These are phyloP conservation scores for Radiomyces spectabilis DNA, from an alignment of 192 early-diverging fungal species.

Conservation along the genomic window DNA sequence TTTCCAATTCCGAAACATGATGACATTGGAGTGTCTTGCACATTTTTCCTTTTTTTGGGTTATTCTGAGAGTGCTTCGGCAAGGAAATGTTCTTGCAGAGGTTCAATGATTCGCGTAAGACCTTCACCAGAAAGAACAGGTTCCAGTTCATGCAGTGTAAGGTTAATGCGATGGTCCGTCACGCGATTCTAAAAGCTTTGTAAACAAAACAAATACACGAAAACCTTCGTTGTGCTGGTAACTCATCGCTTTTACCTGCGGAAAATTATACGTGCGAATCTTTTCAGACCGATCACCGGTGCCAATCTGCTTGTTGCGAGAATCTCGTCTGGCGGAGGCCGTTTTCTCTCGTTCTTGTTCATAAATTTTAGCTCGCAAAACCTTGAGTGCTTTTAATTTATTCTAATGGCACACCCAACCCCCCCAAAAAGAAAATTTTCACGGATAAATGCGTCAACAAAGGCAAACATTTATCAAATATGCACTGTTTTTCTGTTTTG, in stretches of 20 bases:
- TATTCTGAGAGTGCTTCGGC: constrained; percentile 20
- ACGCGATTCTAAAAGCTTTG: constrained; percentile 59
- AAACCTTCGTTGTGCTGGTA: too few relatives aligned
- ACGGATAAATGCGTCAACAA: background rate
- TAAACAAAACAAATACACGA: background rate
- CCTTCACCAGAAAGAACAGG: constrained; percentile 53
- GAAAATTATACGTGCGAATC: constrained; percentile 78
- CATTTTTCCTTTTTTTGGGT: background rate
- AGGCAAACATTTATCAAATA: background rate
- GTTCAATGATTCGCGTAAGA: constrained; percentile 30
- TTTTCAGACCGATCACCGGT: constrained; percentile 74
- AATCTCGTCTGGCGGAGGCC: constrained; percentile 46
- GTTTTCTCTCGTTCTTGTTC: constrained; percentile 58
- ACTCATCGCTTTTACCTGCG: constrained; percentile 52
- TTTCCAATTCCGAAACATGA: background rate
- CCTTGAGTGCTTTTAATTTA: constrained; percentile 77
- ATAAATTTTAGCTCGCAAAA: constrained; percentile 73
- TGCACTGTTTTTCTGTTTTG: background rate
- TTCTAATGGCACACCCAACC: too few relatives aligned
- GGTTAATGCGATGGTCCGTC: constrained; percentile 76
- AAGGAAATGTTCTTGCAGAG: constrained; percentile 28
- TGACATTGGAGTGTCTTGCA: background rate
- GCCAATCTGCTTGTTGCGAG: constrained; percentile 51
- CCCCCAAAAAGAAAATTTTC: background rate
- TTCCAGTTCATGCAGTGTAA: constrained; percentile 62